These are phyloP conservation scores for Colletotrichum melonis DNA, from an alignment of 2,329 filamentous ascomycete species.

Conservation along the genomic window DNA sequence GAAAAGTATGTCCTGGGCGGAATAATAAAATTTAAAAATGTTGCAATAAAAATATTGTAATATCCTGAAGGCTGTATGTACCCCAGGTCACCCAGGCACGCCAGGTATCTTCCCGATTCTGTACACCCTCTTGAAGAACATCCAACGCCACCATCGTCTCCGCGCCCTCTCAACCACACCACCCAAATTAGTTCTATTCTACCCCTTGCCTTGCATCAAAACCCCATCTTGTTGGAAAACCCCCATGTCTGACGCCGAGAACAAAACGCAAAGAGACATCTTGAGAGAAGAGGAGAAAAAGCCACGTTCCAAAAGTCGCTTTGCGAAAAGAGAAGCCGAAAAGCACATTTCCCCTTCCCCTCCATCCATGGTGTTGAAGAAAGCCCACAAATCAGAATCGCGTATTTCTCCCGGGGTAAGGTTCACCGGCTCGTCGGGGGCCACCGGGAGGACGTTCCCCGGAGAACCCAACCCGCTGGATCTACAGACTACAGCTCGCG, in stretches of 20 bases:
- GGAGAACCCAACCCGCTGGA: slow-evolving; percentile 18
- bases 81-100: background rate
- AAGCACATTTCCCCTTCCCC: background rate
- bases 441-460: background rate
- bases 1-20: background rate
- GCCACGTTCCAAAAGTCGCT: background rate
- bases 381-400: slow-evolving; percentile 18
- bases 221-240: background rate
- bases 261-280: background rate
- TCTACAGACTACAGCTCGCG: background rate
- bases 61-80: background rate
- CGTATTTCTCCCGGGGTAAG: background rate
- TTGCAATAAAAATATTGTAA: background rate
- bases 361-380: background rate
- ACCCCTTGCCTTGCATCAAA: background rate
- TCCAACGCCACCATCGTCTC: slow-evolving; percentile 7
- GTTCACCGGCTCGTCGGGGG: slow-evolving; percentile 16
- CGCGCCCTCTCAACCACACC: background rate
- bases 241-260: background rate
- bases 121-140: background rate
- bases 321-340: background rate
- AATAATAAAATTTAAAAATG: background rate
- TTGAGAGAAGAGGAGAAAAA: background rate
- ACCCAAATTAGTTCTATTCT: background rate
- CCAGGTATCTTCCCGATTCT: background rate